These are phyloP conservation scores for Triticum dicoccoides DNA, from an alignment of 176 grass and related monocot genomes.

Conservation along the genomic window DNA sequence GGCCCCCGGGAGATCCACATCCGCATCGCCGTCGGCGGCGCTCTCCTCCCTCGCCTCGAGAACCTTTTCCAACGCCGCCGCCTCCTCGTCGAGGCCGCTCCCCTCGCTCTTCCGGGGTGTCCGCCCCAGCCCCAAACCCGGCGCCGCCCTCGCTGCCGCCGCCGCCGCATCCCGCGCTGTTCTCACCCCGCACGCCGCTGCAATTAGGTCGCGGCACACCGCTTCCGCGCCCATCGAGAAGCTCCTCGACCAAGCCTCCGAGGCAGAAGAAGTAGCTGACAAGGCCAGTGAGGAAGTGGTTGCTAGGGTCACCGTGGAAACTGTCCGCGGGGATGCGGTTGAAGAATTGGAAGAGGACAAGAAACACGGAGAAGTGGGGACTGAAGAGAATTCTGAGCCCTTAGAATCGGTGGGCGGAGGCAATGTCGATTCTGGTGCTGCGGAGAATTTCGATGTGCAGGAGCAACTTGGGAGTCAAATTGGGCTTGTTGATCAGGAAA, in stretches of 20 bases:
- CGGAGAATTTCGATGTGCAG: neutral
- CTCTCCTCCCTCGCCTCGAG: constrained; percentile 65
- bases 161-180: constrained; percentile 70
- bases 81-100: constrained; percentile 39
- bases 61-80: constrained; percentile 37
- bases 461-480: constrained; percentile 19
- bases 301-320: constrained; percentile 10
- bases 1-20: constrained; percentile 34
- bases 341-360: constrained; percentile 22
- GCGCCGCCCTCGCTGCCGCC: constrained; percentile 81
- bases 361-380: neutral
- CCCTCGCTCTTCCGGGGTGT: constrained; percentile 71
- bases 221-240: constrained; percentile 39
- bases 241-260: constrained; percentile 43
- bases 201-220: constrained; percentile 68
- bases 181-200: constrained; percentile 57
- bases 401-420: neutral
- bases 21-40: constrained; percentile 38
- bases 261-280: constrained; percentile 19
- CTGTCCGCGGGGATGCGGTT: neutral
- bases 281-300: constrained; percentile 27
- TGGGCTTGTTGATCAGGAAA: neutral
- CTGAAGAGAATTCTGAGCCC: constrained; percentile 23
- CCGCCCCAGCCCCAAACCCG: constrained; percentile 71
- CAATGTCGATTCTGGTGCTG: neutral